Evolutionary conservation across 495 filamentous ascomycete genomes (phyloP).

Genomic region (Daldinia childiae): DNA sequence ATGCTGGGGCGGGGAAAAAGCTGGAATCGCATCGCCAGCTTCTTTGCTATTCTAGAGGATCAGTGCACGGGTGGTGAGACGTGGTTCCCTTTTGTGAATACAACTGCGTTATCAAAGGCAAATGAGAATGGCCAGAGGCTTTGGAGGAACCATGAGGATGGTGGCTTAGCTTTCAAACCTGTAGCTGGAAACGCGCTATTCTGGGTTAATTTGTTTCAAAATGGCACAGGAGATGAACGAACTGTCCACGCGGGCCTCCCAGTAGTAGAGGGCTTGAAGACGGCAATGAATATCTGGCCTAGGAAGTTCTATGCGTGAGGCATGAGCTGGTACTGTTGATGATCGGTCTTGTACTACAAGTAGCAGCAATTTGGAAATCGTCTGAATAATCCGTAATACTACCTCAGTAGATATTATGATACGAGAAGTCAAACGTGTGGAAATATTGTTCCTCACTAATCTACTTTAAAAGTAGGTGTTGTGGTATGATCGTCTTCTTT

Average conservation of each 20-base stretch:
- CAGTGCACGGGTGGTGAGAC: conserved; percentile 58
- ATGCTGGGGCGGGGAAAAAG: conserved; percentile 40
- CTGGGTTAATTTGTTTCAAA: conserved; percentile 61
- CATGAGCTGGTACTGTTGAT: not conserved
- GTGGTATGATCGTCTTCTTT: not conserved
- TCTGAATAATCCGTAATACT: not conserved
- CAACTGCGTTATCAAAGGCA: conserved; percentile 27
- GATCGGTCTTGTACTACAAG: not conserved
- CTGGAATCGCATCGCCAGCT: conserved; percentile 59
- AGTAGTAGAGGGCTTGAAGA: conserved; percentile 57
- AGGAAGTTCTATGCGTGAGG: conserved; percentile 46
- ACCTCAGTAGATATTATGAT: not conserved
- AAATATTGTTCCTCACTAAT: not conserved
- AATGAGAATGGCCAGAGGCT: conserved; percentile 34
- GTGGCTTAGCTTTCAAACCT: conserved; percentile 61
- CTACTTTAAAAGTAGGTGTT: not conserved
- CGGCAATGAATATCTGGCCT: conserved; percentile 68
- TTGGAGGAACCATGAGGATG: conserved; percentile 59
- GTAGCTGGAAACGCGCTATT: conserved; percentile 63
- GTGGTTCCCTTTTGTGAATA: conserved; percentile 55
- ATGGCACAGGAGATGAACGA: conserved; percentile 58
- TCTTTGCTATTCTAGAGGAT: conserved; percentile 59
- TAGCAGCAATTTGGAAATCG: not conserved
- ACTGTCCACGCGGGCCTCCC: conserved; percentile 62
- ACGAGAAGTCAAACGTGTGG: not conserved